Evolutionary conservation across 257 asterid species (phyloP), one percentile per base, ranked within the genome.

Genomic region (Anisodus tanguticus): DNA sequence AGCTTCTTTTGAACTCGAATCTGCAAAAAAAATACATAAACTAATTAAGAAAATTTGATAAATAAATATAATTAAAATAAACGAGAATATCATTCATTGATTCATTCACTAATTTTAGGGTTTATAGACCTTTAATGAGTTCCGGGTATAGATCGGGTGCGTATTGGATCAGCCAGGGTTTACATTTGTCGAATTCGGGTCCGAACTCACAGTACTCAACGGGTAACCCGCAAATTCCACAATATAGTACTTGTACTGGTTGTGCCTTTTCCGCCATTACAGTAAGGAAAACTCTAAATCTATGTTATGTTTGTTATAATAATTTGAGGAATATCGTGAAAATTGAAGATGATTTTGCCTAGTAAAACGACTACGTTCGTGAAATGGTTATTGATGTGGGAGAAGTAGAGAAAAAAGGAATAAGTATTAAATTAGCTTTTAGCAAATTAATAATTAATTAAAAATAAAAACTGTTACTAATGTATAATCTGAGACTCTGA

Each of bases 181-280:
- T 94, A 91, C 99, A 96, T 86, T 93, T 96, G 87, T 93, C 98
- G 79, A 96, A 96, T 64, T 96, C 98, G 41, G 97, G 89, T 31
- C 99, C 98, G 83, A 94, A 93, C 86, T 96, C 99, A 85, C 99
- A 96, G 88, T 94, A 96, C 88, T 96, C 99, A n/a, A 98, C 93
- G 58, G 99, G 98, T 80, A 94, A 88, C 6, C 97, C 94, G 89
- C 99, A 96, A 43, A 91, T 94, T 22, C 92, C 97, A 86, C 99
- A 96, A 89, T 96, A 94, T 71, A 88, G 19, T 59, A 96, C 99
- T 80, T 82, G 84, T 66, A 92, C 92, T 17, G 96, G 87, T 86
- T 91, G 89, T 37, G 94, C 97, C 87, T 92, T 94, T 82, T 93
- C 98, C 90, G 97, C 95, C 98, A 94, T 93, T 70, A 12, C 54